Conservation (phyloP, 441 rosid genomes). For the Brassica hybrid region DNA sequence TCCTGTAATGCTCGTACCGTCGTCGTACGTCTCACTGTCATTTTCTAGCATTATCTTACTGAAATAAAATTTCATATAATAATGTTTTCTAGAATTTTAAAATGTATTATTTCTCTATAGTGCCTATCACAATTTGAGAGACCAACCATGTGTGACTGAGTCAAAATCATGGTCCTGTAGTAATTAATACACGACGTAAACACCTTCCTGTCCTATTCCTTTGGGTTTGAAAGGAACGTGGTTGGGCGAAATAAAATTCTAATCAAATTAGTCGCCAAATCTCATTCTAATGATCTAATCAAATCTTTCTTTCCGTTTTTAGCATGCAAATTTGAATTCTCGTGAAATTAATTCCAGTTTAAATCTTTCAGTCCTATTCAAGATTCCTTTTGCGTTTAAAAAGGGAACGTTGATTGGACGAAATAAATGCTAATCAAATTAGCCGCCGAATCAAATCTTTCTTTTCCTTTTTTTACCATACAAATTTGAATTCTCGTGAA, state of each 20-base stretch:
- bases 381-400: neutral
- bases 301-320: too few species aligned
- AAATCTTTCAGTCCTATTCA: neutral
- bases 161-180: neutral
- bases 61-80: neutral
- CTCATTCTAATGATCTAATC: neutral
- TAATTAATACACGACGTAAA: neutral
- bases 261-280: neutral
- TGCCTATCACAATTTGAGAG: constrained; percentile 20
- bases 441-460: neutral
- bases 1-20: constrained; percentile 3
- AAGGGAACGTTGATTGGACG: neutral
- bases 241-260: neutral
- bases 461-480: neutral
- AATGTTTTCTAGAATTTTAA: neutral
- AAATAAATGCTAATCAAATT: neutral
- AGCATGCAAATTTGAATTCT: too few species aligned
- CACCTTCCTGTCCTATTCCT: neutral
- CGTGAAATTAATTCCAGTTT: too few species aligned
- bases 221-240: neutral
- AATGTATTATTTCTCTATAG: neutral
- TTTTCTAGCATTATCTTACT: constrained; percentile 17
- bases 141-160: constrained; percentile 15
- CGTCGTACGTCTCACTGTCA: constrained; percentile 11
- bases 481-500: neutral